phyloP scores from a whole-genome alignment of 1,284 basidiomycete species.

The Somion occarium region DNA sequence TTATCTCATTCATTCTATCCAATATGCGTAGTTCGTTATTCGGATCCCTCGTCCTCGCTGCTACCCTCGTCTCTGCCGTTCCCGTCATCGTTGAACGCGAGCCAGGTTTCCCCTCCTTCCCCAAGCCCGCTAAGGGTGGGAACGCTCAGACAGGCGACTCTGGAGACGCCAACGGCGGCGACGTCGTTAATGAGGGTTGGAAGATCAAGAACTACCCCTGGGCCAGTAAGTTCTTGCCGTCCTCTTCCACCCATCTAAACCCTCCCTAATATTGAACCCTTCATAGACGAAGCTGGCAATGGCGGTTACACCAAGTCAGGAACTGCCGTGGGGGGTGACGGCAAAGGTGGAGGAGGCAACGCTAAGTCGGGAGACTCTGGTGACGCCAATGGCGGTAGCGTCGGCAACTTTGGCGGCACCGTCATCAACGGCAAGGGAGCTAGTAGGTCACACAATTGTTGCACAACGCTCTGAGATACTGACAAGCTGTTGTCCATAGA shows the following conservation, averaged over 20 bases:
- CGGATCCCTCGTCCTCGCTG: constrained; percentile 1
- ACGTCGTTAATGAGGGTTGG: constrained; percentile 3
- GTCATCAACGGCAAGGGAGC: not conserved
- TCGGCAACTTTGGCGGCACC: not conserved
- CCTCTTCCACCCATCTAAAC: not conserved
- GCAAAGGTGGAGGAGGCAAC: constrained; percentile 4
- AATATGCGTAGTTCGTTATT: constrained; percentile 5
- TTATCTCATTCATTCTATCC: not conserved
- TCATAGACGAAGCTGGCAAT: constrained; percentile 1
- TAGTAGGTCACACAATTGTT: not conserved
- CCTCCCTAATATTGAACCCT: not conserved
- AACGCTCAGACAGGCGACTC: constrained; percentile 4
- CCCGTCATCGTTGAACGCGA: not conserved
- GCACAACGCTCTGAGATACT: not conserved
- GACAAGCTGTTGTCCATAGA: not conserved
- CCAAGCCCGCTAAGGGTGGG: not conserved
- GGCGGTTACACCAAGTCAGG: constrained; percentile 2
- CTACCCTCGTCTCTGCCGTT: constrained; percentile 8
- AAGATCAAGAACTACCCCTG: not conserved
- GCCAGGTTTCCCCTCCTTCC: not conserved
- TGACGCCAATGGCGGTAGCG: constrained; percentile 8
- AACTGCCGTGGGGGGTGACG: not conserved
- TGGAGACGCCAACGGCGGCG: constrained; percentile 1
- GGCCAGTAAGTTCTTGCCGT: not conserved
- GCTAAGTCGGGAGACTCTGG: constrained; percentile 7